phyloP scores from a whole-genome alignment of 257 asterid species.

The Galeopsis tetrahit region DNA sequence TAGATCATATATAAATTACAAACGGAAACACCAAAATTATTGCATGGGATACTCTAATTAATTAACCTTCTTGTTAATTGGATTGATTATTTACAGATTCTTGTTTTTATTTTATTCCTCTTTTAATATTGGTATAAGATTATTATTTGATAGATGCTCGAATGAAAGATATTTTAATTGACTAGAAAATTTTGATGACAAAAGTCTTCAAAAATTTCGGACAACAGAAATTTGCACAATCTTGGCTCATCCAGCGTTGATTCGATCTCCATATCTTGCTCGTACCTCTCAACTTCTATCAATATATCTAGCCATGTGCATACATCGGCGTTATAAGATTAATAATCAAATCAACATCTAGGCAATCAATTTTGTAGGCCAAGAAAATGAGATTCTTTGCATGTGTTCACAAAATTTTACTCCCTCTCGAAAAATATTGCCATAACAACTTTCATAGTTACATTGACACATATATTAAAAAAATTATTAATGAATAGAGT shows the following conservation, averaged over 20 bases:
- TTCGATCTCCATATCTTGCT: background rate
- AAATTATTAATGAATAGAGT: too few species aligned
- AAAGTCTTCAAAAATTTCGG: background rate
- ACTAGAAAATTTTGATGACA: background rate
- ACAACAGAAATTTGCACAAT: constrained; percentile 19
- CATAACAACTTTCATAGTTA: too few species aligned
- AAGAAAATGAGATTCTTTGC: constrained; percentile 25
- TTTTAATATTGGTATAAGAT: too few species aligned
- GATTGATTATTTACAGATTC: too few species aligned
- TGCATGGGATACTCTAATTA: too few species aligned
- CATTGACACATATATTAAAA: too few species aligned
- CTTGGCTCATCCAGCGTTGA: background rate
- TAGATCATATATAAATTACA: too few species aligned
- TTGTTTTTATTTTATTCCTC: too few species aligned
- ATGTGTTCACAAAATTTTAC: constrained; percentile 28
- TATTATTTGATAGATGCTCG: too few species aligned
- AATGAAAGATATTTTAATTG: constrained; percentile 10
- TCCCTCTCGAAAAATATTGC: too few species aligned
- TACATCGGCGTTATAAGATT: background rate
- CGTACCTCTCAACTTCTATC: background rate
- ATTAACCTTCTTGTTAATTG: too few species aligned
- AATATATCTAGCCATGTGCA: constrained; percentile 31
- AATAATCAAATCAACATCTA: background rate
- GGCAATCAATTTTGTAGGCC: constrained; percentile 25
- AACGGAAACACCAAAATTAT: too few species aligned